Evolutionary conservation across 2,329 filamentous ascomycete genomes (phyloP).

Genomic region (Dactylellina parvicollis): DNA sequence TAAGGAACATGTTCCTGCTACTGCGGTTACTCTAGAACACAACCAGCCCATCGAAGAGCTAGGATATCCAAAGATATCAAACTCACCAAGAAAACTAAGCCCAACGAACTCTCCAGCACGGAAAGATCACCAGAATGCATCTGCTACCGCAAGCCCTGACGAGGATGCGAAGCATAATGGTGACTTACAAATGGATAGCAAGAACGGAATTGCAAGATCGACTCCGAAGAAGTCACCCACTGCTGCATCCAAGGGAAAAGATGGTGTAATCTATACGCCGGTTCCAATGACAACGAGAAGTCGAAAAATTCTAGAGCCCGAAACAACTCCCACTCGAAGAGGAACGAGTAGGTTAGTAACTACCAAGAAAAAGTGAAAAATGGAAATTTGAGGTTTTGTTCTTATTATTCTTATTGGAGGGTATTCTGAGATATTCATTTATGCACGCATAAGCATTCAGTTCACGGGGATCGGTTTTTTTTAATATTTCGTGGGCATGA

Average conservation of each 20-base stretch:
- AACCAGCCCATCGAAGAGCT: neutral
- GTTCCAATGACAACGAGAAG: constrained; percentile 51
- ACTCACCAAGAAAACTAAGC: constrained; percentile 27
- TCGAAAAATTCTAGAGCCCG: constrained; percentile 29
- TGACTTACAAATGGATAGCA: constrained; percentile 7
- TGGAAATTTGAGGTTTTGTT: neutral
- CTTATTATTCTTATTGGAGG: neutral
- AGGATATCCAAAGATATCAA: neutral
- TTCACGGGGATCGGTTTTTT: neutral
- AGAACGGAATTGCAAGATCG: neutral
- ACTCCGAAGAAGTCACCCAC: constrained; percentile 47
- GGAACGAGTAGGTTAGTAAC: constrained; percentile 30
- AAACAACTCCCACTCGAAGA: constrained; percentile 42
- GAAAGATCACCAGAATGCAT: constrained; percentile 6
- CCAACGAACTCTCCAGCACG: constrained; percentile 28
- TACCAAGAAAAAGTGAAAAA: constrained; percentile 15
- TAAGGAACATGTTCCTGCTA: constrained; percentile 22
- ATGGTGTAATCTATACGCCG: constrained; percentile 17
- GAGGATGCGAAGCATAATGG: constrained; percentile 13
- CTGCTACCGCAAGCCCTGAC: neutral
- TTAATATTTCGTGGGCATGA: neutral
- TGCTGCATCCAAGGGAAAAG: constrained; percentile 22
- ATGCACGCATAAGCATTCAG: neutral
- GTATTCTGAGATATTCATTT: neutral
- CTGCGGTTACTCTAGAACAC: neutral